Evolutionary conservation across 83 land plant genomes (phyloP), one percentile per base, ranked within the genome.

Genomic region (Thuja plicata): DNA sequence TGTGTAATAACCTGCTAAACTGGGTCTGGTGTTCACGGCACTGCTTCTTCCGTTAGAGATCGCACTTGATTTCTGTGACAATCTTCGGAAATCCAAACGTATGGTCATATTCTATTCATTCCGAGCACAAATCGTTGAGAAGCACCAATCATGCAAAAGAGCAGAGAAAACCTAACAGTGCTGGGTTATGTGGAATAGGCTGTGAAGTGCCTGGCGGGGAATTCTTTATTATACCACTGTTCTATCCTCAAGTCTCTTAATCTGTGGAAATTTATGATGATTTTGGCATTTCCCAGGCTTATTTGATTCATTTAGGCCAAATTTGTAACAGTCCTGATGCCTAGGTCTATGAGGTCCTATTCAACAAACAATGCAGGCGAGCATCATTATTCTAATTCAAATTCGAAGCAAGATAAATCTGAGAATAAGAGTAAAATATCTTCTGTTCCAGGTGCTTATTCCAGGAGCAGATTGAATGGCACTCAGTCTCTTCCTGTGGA

Each of bases 401-500:
- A 35, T 32, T 76, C 17, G 35, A 76, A 76, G 17, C 79, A 34
- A 76, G 16, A 16, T 12, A 13, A 76, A 76, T 76, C 40, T 27
- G 40, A 76, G 12, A 76, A 76, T 76, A 34, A 12, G 17, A 76
- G 40, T 15, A 76, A 76, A 76, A 12, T 76, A 4, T 32, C 79
- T 15, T 76, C 79, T 5, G 79, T 34, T 76, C 79, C 79, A 76
- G 35, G 40, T 32, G 38, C 79, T 83, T 83, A 46, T 83, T 24
- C 52, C 52, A 83, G 30, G 45, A 35, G n/a, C 87, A 57, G 87
- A 35, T 60, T 86, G 73, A 86, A 86, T 60, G 87, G 87, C 73
- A 57, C 87, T 60, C 66, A 45, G 40, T 86, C 87, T 60, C 87
- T 86, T 55, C 87, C 87, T 37, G 41, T 86, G 55, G 38, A 76